Conservation (phyloP, 2,329 filamentous ascomycete genomes). For the Ploettnerulaceae sp. region DNA sequence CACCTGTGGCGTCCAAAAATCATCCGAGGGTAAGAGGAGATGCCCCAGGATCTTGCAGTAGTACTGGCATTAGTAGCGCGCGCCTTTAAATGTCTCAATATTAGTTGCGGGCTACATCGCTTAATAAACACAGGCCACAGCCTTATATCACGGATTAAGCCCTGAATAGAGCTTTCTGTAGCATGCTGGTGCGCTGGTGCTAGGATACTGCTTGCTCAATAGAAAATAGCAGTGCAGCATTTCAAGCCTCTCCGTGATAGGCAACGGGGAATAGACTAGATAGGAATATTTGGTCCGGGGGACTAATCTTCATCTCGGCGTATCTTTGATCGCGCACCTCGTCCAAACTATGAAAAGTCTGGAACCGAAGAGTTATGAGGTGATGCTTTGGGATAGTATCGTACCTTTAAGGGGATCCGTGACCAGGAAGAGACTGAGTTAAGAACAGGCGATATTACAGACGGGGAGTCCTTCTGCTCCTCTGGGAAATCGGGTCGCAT, state of each 20-base stretch:
- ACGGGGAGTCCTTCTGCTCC: too few relatives aligned
- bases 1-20: neutral
- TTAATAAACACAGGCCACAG: slow-evolving; percentile 10
- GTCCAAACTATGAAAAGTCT: slow-evolving; percentile 8
- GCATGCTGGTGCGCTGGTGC: slow-evolving; percentile 5
- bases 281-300: slow-evolving; percentile 9
- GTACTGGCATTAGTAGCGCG: slow-evolving; percentile 2
- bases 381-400: slow-evolving; percentile 6
- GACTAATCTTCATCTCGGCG: slow-evolving; percentile 18
- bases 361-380: slow-evolving; percentile 13
- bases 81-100: slow-evolving; percentile 4
- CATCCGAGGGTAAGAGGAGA: neutral
- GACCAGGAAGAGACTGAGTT: slow-evolving; percentile 7
- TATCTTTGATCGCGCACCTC: slow-evolving; percentile 2
- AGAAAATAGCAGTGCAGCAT: neutral
- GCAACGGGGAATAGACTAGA: slow-evolving; percentile 4
- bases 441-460: slow-evolving; percentile 2
- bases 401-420: slow-evolving; percentile 8
- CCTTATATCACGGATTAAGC: slow-evolving; percentile 14
- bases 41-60: neutral
- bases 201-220: too few relatives aligned
- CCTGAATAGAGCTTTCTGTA: slow-evolving; percentile 8
- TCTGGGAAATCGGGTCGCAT: neutral
- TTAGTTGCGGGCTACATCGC: slow-evolving; percentile 22
- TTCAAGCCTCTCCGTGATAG: neutral